phyloP scores from a whole-genome alignment of 2,329 filamentous ascomycete species.

The Pyrenochaeta sp. region DNA sequence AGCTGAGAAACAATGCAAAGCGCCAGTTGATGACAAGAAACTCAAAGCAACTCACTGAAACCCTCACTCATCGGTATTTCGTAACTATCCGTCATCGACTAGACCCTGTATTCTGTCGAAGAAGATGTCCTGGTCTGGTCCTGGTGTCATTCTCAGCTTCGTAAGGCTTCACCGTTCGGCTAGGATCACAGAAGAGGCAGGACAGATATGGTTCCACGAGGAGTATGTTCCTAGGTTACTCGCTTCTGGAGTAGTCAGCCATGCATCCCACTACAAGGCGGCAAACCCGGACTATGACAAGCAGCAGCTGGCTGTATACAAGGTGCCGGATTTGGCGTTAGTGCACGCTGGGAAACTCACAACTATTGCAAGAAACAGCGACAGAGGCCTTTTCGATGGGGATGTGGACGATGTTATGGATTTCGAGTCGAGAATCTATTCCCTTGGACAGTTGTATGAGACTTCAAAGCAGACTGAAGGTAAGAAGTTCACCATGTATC shows the following conservation, averaged over 20 bases:
- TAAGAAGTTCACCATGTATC: slow-evolving; percentile 1
- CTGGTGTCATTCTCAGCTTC: slow-evolving; percentile 32
- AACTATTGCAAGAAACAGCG: slow-evolving; percentile 25
- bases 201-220: slow-evolving; percentile 35
- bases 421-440: slow-evolving; percentile 30
- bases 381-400: slow-evolving; percentile 21
- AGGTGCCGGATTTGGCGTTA: slow-evolving; percentile 28
- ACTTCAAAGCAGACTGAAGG: slow-evolving; percentile 26
- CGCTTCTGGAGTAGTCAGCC: slow-evolving; percentile 21
- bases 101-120: background rate
- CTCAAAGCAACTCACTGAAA: background rate
- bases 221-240: slow-evolving; percentile 33
- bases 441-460: slow-evolving; percentile 27
- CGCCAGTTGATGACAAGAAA: background rate
- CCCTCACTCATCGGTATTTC: background rate
- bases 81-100: background rate
- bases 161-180: slow-evolving; percentile 22
- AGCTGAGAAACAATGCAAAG: background rate
- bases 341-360: slow-evolving; percentile 25
- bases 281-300: slow-evolving; percentile 27
- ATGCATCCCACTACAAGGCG: slow-evolving; percentile 31
- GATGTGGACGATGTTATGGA: slow-evolving; percentile 27
- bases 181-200: slow-evolving; percentile 22
- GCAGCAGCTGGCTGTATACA: slow-evolving; percentile 34
- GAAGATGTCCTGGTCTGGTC: slow-evolving; percentile 20